phyloP scores from a whole-genome alignment of 2,329 filamentous ascomycete species.

The Monosporascus cannonballus region DNA sequence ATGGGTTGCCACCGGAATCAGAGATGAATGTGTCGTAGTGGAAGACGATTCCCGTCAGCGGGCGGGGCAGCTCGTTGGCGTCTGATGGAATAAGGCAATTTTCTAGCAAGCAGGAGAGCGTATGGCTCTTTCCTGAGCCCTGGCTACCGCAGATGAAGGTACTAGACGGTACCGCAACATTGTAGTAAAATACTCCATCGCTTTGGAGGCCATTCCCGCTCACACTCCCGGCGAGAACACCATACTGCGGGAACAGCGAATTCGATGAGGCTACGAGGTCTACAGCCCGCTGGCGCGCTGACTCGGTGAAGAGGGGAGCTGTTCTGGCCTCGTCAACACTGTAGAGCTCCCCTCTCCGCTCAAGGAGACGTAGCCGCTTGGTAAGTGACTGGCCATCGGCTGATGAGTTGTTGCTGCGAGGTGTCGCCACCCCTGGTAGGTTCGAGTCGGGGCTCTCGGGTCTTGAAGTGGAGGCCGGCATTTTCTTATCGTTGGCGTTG shows the following conservation, averaged over 20 bases:
- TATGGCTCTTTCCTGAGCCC: slow-evolving; percentile 59
- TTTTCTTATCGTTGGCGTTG: too few species aligned
- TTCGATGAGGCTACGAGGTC: neutral
- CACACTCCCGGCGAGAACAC: slow-evolving; percentile 12
- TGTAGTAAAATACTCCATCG: slow-evolving; percentile 28
- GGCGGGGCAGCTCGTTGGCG: slow-evolving; percentile 40
- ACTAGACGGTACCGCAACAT: slow-evolving; percentile 46
- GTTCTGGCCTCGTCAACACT: slow-evolving; percentile 10
- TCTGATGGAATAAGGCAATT: slow-evolving; percentile 45
- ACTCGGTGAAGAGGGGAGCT: slow-evolving; percentile 14
- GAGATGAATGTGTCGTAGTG: slow-evolving; percentile 56
- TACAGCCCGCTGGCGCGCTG: slow-evolving; percentile 6
- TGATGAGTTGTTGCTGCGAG: too few species aligned
- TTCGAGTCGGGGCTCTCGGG: too few species aligned
- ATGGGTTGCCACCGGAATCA: slow-evolving; percentile 41
- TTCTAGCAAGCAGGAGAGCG: slow-evolving; percentile 49
- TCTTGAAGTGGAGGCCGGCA: too few species aligned
- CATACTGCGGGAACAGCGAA: slow-evolving; percentile 14
- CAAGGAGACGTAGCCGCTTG: too few species aligned
- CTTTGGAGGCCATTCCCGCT: slow-evolving; percentile 20
- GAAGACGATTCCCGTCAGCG: slow-evolving; percentile 57
- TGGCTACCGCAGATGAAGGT: slow-evolving; percentile 60
- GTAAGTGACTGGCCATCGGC: too few species aligned
- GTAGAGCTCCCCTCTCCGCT: neutral
- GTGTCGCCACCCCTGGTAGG: too few species aligned